Evolutionary conservation across 495 filamentous ascomycete genomes (phyloP).

Genomic region (Neurospora sp.): DNA sequence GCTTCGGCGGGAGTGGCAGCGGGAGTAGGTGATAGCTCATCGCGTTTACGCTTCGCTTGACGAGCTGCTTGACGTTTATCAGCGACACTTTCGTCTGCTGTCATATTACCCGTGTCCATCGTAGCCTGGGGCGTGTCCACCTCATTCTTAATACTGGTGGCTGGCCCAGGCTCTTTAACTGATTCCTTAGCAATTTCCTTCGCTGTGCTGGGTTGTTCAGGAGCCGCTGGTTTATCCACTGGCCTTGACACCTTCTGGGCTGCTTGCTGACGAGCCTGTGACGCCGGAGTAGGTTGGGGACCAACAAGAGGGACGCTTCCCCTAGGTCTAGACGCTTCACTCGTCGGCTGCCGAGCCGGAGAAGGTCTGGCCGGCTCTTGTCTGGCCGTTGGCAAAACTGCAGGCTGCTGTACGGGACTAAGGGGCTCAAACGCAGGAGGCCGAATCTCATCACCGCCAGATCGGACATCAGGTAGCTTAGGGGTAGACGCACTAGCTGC

Average conservation of each 20-base stretch:
- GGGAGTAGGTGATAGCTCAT: constrained; percentile 27
- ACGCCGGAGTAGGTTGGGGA: constrained; percentile 17
- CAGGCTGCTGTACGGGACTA: constrained; percentile 26
- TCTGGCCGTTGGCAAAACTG: neutral
- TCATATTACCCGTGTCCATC: constrained; percentile 39
- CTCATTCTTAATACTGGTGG: constrained; percentile 55
- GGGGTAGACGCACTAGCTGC: constrained; percentile 39
- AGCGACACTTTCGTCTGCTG: constrained; percentile 34
- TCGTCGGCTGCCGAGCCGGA: neutral
- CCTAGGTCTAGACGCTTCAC: neutral
- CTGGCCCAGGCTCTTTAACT: constrained; percentile 7
- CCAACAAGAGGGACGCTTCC: neutral
- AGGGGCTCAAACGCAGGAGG: constrained; percentile 37
- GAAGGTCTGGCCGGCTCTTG: neutral
- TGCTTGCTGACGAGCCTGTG: constrained; percentile 9
- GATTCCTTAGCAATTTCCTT: neutral
- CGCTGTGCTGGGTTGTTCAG: neutral
- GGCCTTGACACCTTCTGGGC: constrained; percentile 9
- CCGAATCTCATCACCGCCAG: constrained; percentile 20
- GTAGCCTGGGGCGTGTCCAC: constrained; percentile 48
- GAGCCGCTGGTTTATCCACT: neutral
- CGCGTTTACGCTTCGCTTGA: constrained; percentile 34
- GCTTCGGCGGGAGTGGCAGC: constrained; percentile 5
- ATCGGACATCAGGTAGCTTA: constrained; percentile 9
- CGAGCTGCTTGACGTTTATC: constrained; percentile 17